These are phyloP conservation scores for Oryza nivara DNA, from an alignment of 176 grass and related monocot species.

Conservation along the genomic window DNA sequence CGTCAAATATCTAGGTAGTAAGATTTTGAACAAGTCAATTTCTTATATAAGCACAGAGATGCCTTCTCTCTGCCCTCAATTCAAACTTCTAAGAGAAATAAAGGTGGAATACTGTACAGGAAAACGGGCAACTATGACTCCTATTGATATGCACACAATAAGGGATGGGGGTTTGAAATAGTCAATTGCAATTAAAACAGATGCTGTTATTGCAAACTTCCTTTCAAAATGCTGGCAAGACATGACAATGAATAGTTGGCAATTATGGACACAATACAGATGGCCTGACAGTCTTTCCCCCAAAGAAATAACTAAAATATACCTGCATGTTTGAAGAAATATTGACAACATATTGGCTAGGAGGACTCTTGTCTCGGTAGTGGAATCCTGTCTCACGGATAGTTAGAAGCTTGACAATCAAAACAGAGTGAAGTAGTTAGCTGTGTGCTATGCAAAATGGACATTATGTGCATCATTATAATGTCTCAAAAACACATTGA, in stretches of 20 bases:
- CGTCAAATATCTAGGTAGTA: too few relatives aligned
- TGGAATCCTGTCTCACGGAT: slow-evolving; percentile 81
- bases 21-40: background rate
- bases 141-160: too few relatives aligned
- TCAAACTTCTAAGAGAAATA: background rate
- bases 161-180: too few relatives aligned
- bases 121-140: too few relatives aligned
- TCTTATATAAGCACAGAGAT: slow-evolving; percentile 21
- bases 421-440: slow-evolving; percentile 6
- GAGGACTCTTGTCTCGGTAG: slow-evolving; percentile 78
- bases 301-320: too few relatives aligned
- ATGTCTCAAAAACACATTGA: background rate
- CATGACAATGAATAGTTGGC: too few relatives aligned
- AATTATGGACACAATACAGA: too few relatives aligned
- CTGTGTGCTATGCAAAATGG: slow-evolving; percentile 14
- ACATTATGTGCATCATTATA: background rate
- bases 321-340: slow-evolving; percentile 97
- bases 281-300: too few relatives aligned
- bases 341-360: slow-evolving; percentile 66
- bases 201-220: too few relatives aligned
- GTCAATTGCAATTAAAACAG: too few relatives aligned
- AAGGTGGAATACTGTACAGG: slow-evolving; percentile 5
- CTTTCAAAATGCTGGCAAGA: too few relatives aligned
- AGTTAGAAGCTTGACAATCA: slow-evolving; percentile 72
- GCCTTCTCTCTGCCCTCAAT: background rate